A percentile compares a stretch with the other conserved stretches of the same genome.
Conservation (phyloP, 805 yeast species). For the Zygosaccharomyces rouxii region DNA sequence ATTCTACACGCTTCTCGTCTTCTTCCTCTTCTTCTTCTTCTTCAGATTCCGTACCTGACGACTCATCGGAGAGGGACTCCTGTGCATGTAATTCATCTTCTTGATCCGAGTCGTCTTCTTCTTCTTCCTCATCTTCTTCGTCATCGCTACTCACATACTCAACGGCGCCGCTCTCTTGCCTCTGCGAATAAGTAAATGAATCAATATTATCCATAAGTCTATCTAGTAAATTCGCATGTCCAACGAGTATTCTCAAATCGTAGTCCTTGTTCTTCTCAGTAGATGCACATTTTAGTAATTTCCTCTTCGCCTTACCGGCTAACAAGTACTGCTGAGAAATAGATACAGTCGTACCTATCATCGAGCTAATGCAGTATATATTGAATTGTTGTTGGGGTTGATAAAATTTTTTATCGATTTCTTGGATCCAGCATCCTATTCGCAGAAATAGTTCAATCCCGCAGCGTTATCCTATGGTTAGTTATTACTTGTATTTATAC, state of each 20-base stretch:
- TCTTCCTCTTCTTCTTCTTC: slow-evolving; percentile 12
- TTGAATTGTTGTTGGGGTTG: neutral
- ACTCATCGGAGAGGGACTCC: neutral
- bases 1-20: slow-evolving; percentile 7
- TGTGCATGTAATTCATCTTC: slow-evolving; percentile 4
- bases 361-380: neutral
- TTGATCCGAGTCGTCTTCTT: slow-evolving; percentile 14
- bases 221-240: slow-evolving; percentile 35
- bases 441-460: neutral
- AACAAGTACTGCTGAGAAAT: slow-evolving; percentile 16
- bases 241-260: slow-evolving; percentile 30
- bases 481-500: neutral
- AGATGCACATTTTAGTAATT: slow-evolving; percentile 21
- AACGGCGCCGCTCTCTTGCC: neutral
- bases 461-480: neutral
- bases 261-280: slow-evolving; percentile 19
- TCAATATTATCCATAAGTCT: slow-evolving; percentile 24
- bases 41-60: slow-evolving; percentile 11
- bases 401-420: neutral
- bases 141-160: slow-evolving; percentile 2
- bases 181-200: slow-evolving; percentile 3
- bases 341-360: slow-evolving; percentile 9
- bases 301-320: slow-evolving; percentile 24
- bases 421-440: neutral
- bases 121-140: slow-evolving; percentile 13